Percentiles rank a stretch among this genome's conserved stretches.
Evolutionary conservation across 495 filamentous ascomycete species (phyloP).

Genomic region (Daldinia vernicosa): DNA sequence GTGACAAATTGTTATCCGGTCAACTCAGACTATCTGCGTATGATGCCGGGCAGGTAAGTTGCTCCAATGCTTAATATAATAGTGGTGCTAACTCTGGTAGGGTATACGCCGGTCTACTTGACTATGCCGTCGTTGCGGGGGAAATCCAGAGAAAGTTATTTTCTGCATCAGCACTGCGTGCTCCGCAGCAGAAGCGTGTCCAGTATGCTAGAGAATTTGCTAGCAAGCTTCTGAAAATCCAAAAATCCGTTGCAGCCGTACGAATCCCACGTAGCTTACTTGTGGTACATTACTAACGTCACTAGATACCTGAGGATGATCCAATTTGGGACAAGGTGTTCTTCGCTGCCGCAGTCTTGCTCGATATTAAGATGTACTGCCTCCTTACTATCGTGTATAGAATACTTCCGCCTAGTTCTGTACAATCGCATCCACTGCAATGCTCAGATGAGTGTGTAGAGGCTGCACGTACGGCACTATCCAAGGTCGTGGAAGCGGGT

Average conservation of each 20-base stretch:
- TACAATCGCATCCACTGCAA: constrained; percentile 37
- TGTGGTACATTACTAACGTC: constrained; percentile 6
- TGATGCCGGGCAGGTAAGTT: constrained; percentile 19
- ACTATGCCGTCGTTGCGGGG: constrained; percentile 29
- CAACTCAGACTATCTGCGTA: not conserved
- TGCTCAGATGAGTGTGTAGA: constrained; percentile 65
- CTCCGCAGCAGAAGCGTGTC: constrained; percentile 28
- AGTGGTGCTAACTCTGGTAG: constrained; percentile 17
- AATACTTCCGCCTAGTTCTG: constrained; percentile 58
- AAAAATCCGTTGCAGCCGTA: constrained; percentile 22
- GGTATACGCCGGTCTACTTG: constrained; percentile 30
- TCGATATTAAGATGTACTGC: constrained; percentile 62
- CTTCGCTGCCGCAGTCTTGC: constrained; percentile 55
- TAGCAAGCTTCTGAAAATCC: constrained; percentile 17
- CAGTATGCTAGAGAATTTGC: constrained; percentile 28
- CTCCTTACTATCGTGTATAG: constrained; percentile 68
- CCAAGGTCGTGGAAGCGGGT: constrained; percentile 42
- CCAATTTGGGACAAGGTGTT: constrained; percentile 45
- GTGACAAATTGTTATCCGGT: constrained; percentile 51
- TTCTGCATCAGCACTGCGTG: constrained; percentile 30
- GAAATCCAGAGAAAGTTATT: constrained; percentile 39
- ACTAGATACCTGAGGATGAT: constrained; percentile 18
- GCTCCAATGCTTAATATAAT: not conserved
- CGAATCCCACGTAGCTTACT: not conserved
- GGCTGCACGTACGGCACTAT: constrained; percentile 63